phyloP scores from a whole-genome alignment of 257 asterid species.

The Verbascum thapsus region DNA sequence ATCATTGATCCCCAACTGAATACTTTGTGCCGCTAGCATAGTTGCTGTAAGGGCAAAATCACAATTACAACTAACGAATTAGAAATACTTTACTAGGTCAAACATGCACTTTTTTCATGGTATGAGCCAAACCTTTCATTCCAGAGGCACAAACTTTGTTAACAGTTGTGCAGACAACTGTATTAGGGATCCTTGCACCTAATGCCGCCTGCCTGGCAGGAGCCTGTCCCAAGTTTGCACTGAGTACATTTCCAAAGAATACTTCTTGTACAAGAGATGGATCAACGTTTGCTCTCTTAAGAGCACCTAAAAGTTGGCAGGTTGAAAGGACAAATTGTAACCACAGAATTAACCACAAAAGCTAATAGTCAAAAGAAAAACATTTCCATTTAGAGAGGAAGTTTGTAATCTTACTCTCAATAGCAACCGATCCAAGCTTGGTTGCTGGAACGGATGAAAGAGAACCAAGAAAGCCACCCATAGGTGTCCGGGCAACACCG shows the following conservation, averaged over 20 bases:
- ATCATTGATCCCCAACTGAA: constrained; percentile 90
- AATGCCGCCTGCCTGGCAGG: constrained; percentile 99
- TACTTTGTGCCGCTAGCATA: constrained; percentile 91
- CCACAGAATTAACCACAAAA: constrained; percentile 7
- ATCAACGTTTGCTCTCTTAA: constrained; percentile 84
- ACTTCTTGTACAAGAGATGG: constrained; percentile 94
- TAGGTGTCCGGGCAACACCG: constrained; percentile 95
- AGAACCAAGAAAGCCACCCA: constrained; percentile 94
- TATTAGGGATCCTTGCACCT: constrained; percentile 90
- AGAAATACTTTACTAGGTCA: neutral
- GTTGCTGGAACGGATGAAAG: constrained; percentile 92
- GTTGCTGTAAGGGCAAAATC: constrained; percentile 63
- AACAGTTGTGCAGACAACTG: constrained; percentile 84
- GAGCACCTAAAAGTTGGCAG: constrained; percentile 67
- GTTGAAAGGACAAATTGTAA: constrained; percentile 20
- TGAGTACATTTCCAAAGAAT: constrained; percentile 90
- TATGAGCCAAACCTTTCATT: constrained; percentile 75
- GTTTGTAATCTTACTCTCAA: constrained; percentile 61
- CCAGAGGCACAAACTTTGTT: constrained; percentile 99
- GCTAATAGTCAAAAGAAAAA: neutral
- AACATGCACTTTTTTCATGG: constrained; percentile 2
- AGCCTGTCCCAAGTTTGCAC: constrained; percentile 99
- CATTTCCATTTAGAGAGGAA: constrained; percentile 7
- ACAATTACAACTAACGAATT: constrained; percentile 12
- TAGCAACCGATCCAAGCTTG: constrained; percentile 93